Conservation (phyloP, 208 protist species). For the Balamuthia mandrillaris region DNA sequence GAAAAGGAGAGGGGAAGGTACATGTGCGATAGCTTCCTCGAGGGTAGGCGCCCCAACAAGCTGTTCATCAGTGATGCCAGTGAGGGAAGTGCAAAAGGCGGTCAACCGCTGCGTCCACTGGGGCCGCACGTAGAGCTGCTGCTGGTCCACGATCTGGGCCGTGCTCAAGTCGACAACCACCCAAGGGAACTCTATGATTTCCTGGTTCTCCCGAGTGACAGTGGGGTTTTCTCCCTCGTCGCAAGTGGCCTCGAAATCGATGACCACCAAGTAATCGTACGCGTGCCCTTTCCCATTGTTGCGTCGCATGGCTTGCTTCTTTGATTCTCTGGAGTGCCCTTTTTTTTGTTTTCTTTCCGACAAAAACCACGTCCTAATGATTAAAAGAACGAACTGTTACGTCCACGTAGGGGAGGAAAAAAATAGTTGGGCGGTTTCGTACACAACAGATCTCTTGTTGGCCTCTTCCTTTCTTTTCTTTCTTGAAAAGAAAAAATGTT, state of each 20-base stretch:
- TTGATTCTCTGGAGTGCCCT: no score
- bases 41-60: background rate
- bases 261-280: background rate
- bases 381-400: no score
- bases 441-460: no score
- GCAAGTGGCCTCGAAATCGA: constrained; percentile 11
- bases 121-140: constrained; percentile 14
- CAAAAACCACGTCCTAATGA: no score
- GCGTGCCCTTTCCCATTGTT: no score
- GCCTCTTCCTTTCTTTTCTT: no score
- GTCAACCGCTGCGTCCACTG: constrained; percentile 15
- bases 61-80: constrained; percentile 32
- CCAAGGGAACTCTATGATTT: constrained; percentile 51
- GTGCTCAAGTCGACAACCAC: background rate
- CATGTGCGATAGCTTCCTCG: background rate
- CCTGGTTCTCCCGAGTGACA: background rate
- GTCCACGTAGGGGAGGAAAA: no score
- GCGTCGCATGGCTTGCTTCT: no score
- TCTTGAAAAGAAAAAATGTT: no score
- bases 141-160: background rate
- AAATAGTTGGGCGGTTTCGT: no score
- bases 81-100: constrained; percentile 41
- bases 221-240: background rate
- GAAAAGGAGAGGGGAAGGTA: background rate
- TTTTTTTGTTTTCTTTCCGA: no score